Evolutionary conservation across 805 yeast species (phyloP).

Genomic region (Candida fluviatilis): DNA sequence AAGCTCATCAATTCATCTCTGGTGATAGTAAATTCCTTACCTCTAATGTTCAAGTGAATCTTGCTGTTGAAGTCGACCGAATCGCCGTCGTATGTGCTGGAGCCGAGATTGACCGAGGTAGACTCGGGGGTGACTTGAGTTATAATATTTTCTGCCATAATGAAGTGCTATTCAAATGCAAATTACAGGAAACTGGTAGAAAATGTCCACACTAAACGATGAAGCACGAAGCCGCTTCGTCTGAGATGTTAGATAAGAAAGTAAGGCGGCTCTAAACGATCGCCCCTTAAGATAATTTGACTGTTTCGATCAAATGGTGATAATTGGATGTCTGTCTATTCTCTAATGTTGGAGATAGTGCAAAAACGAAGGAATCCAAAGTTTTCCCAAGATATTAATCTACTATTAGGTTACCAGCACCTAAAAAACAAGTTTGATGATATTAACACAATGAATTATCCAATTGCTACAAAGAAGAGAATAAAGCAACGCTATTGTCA

Average conservation of each 20-base stretch:
- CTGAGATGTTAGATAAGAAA: no score
- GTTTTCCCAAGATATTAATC: not conserved
- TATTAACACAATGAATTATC: not conserved
- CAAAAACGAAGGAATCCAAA: not conserved
- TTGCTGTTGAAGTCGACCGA: constrained; percentile 58
- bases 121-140: constrained; percentile 63
- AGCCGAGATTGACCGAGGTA: constrained; percentile 11
- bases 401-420: constrained; percentile 13
- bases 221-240: not conserved
- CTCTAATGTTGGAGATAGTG: no score
- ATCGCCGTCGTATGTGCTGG: constrained; percentile 10
- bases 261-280: no score
- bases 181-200: no score
- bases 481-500: no score
- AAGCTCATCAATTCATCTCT: constrained; percentile 86
- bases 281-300: no score
- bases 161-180: no score
- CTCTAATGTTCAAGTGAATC: constrained; percentile 76
- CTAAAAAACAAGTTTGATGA: constrained; percentile 3
- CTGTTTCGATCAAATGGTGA: no score
- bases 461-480: no score
- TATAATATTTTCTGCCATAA: constrained; percentile 49
- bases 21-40: constrained; percentile 66
- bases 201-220: no score
- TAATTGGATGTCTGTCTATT: no score